A percentile compares a stretch with the other conserved stretches of the same genome.
Conservation (phyloP, 2,329 filamentous ascomycete species). For the Pyrenophora seminiperda region DNA sequence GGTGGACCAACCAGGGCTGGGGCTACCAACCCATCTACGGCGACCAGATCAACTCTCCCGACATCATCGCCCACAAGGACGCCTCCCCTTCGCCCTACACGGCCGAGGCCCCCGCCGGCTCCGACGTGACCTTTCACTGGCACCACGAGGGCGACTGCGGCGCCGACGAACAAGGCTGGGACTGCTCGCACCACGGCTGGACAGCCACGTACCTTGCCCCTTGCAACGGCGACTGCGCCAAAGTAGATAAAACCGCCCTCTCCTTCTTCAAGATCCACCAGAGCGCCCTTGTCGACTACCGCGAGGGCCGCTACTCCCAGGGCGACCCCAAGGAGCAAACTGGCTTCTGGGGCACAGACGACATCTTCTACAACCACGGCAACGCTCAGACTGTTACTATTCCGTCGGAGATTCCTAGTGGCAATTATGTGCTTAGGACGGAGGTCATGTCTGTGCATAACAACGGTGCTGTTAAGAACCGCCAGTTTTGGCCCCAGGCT, state of each 20-base stretch:
- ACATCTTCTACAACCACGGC: slow-evolving; percentile 43
- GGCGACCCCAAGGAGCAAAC: slow-evolving; percentile 28
- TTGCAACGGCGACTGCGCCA: slow-evolving; percentile 43
- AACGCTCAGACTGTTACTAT: slow-evolving; percentile 42
- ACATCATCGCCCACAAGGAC: slow-evolving; percentile 42
- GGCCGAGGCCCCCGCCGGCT: slow-evolving; percentile 34
- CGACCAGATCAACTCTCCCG: slow-evolving; percentile 29
- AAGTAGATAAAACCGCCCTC: slow-evolving; percentile 38
- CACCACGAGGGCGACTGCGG: slow-evolving; percentile 36
- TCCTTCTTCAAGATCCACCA: slow-evolving; percentile 46
- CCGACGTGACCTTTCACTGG: slow-evolving; percentile 41
- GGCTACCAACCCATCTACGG: slow-evolving; percentile 39
- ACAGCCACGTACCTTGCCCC: slow-evolving; percentile 41
- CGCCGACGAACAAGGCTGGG: slow-evolving; percentile 37
- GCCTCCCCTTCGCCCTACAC: slow-evolving; percentile 39
- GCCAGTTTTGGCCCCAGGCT: slow-evolving; percentile 46
- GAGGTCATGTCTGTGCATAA: slow-evolving; percentile 45
- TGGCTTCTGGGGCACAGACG: slow-evolving; percentile 42
- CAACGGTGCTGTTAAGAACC: slow-evolving; percentile 37
- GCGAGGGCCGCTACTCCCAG: slow-evolving; percentile 32
- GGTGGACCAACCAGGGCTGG: slow-evolving; percentile 44
- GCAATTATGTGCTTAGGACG: slow-evolving; percentile 45
- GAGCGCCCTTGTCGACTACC: slow-evolving; percentile 35
- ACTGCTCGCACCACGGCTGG: slow-evolving; percentile 43
- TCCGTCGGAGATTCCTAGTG: slow-evolving; percentile 38